Evolutionary conservation across 495 filamentous ascomycete genomes (phyloP).

Genomic region (Haplographium delicatum): DNA sequence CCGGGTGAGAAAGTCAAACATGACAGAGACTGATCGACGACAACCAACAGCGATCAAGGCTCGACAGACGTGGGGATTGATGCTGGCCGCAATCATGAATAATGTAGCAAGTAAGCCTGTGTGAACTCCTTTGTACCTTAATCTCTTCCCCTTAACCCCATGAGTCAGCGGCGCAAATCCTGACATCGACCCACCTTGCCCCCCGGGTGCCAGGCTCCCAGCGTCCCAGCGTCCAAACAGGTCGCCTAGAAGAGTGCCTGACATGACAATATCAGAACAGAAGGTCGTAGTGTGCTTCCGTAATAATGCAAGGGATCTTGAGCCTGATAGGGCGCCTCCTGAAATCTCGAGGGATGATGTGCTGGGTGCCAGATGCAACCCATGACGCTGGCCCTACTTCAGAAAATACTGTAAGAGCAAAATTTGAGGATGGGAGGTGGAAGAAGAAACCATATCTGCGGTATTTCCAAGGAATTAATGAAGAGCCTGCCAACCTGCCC

Average conservation of each 20-base stretch:
- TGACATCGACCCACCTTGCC: too few species aligned
- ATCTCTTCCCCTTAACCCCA: background rate
- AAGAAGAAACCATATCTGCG: constrained; percentile 1
- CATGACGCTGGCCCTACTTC: too few species aligned
- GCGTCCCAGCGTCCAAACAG: too few species aligned
- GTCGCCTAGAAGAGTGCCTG: too few species aligned
- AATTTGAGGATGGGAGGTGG: background rate
- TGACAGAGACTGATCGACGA: constrained; percentile 14
- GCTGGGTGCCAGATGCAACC: background rate
- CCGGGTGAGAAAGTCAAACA: constrained; percentile 7
- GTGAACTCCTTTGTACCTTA: background rate
- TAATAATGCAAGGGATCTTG: too few species aligned
- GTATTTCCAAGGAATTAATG: background rate
- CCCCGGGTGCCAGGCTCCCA: background rate
- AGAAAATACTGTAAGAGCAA: too few species aligned
- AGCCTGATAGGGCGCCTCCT: constrained; percentile 3
- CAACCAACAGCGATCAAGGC: constrained; percentile 14
- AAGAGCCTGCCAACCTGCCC: background rate
- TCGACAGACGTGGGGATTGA: constrained; percentile 8
- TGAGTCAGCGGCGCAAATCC: constrained; percentile 18
- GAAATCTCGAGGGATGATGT: background rate
- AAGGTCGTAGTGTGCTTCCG: too few species aligned
- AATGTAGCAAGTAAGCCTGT: background rate
- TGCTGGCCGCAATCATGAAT: background rate
- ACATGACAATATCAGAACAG: constrained; percentile 10